Percentiles rank a stretch among this genome's conserved stretches.
Evolutionary conservation across 176 grass and related monocot species (phyloP).

Genomic region (Oryza brachyantha): DNA sequence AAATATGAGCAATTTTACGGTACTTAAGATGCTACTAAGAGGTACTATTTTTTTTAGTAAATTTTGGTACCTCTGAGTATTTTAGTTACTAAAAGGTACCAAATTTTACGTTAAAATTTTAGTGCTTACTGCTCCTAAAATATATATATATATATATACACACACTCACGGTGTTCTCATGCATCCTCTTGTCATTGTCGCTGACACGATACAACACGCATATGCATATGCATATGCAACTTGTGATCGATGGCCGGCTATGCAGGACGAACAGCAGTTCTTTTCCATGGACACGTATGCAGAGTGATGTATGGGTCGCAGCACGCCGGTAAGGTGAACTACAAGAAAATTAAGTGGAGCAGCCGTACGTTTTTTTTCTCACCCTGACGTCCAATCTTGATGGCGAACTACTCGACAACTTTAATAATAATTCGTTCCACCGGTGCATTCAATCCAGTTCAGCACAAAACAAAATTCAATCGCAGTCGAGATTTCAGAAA

Average conservation of each 20-base stretch:
- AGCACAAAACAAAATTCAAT: neutral
- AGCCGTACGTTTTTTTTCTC: too few species aligned
- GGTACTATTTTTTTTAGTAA: too few species aligned
- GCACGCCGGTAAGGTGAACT: neutral
- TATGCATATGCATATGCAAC: neutral
- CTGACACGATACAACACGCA: neutral
- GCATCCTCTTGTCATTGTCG: neutral
- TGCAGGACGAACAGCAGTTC: neutral
- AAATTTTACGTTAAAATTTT: too few species aligned
- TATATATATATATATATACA: too few species aligned
- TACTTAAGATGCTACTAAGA: too few species aligned
- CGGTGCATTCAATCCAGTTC: neutral
- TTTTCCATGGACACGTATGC: neutral
- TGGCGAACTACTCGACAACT: neutral
- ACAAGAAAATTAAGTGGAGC: too few species aligned
- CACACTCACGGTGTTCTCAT: neutral
- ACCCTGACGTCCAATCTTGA: slow-evolving; percentile 8
- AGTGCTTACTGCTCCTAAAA: too few species aligned
- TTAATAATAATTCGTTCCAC: neutral
- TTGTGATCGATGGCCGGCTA: neutral
- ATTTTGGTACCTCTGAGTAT: too few species aligned
- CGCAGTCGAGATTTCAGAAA: neutral
- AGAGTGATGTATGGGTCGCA: neutral
- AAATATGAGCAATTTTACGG: too few species aligned
- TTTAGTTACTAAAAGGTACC: too few species aligned